Evolutionary conservation across 2,329 filamentous ascomycete genomes (phyloP), one percentile per base, ranked within the genome.

Genomic region (Hortaea sp.): DNA sequence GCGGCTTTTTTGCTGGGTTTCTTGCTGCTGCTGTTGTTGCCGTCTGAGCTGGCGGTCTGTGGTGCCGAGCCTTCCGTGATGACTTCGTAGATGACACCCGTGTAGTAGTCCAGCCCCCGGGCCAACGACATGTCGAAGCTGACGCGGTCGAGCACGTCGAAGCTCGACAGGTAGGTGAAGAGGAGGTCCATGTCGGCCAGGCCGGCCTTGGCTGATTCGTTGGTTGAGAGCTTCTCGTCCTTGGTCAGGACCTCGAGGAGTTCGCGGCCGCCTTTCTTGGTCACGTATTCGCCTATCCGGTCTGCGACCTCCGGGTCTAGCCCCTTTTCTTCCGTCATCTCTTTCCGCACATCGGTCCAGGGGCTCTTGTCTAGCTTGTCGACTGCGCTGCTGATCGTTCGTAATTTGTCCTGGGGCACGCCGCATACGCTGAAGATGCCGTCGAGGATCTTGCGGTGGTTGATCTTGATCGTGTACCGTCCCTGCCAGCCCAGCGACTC

Each of bases 301-400:
- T 95, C 88, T 41, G 90, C 90, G 29, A 90, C 79, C 10, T 79
- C 81, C 27, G 73, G 72, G 38, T 80, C 77, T 1, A 97, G 74
- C 0, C 88, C 88, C 71, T 95, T 95, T 53, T 94, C 85, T 55
- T 90, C 85, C 0, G 85, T 83, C 89, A 95, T 95, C 66, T 95
- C 89, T 66, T 84, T 85, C 65, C 83, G 81, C 44, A 95, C 90
- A 53, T 94, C 88, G 30, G 77, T 77, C 90, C 89, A 95, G 1
- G 88, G 84, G 29, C 67, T 64, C 64, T 97, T 97, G 68, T 95
- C 90, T 45, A 97, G 74, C 73, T 97, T 97, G 71, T 97, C 90
- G 41, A 97, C 89, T 1, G 90, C 89, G 27, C 85, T 92, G 35
- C 85, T 92, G 60, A 95, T 95, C 29, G 85, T 80, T 46, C 90